Evolutionary conservation across 2,329 filamentous ascomycete genomes (phyloP).

Genomic region (Sporothrix brasiliensis): DNA sequence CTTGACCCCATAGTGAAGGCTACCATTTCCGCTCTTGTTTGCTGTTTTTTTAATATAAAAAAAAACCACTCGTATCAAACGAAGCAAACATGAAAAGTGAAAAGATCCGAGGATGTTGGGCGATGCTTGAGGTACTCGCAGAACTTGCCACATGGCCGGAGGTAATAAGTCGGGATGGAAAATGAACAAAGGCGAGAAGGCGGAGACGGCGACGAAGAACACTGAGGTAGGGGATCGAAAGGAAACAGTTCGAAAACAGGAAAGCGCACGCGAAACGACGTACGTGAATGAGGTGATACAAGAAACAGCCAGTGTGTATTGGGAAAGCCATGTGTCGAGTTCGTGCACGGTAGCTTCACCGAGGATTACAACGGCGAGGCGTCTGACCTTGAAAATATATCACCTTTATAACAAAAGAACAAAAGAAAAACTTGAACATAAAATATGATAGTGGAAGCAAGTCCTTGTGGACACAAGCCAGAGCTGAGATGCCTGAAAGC

Average conservation of each 20-base stretch:
- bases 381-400: not conserved
- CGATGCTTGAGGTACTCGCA: not conserved
- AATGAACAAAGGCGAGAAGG: conserved; percentile 11
- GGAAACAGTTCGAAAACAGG: not conserved
- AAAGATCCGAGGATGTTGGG: conserved; percentile 1
- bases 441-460: no score
- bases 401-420: not conserved
- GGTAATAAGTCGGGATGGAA: not conserved
- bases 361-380: conserved; percentile 15
- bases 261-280: conserved; percentile 2
- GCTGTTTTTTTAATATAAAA: not conserved
- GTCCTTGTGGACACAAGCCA: not conserved
- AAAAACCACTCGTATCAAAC: conserved; percentile 34
- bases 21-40: conserved; percentile 32
- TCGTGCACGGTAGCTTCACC: conserved; percentile 28
- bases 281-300: not conserved
- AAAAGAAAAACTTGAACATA: no score
- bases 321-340: conserved; percentile 2
- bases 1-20: conserved; percentile 25
- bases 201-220: no score
- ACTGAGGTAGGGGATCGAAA: not conserved
- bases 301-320: conserved; percentile 6
- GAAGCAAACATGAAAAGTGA: conserved; percentile 23
- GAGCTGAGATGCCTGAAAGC: no score
- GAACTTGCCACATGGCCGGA: not conserved